A percentile compares a stretch with the other conserved stretches of the same genome.
Conservation (phyloP, 148 eudicot genomes). For the Heliamphora exappendiculata region DNA sequence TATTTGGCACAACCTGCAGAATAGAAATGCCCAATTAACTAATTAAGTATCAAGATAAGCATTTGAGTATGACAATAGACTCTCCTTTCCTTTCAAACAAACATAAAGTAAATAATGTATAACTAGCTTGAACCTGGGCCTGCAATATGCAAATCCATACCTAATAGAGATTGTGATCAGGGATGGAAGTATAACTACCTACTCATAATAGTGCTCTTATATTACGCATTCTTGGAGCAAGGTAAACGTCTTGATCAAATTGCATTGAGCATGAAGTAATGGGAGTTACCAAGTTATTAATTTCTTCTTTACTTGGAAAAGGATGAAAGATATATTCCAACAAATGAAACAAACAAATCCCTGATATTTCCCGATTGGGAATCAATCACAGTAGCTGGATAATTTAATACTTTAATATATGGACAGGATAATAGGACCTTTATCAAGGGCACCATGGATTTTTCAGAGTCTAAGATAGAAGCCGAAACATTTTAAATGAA, state of each 20-base stretch:
- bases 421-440: background rate
- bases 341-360: background rate
- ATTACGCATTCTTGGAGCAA: background rate
- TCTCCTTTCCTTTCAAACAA: background rate
- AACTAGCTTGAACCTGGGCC: background rate
- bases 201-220: background rate
- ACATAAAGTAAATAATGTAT: background rate
- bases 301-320: background rate
- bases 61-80: background rate
- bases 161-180: background rate
- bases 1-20: conserved; percentile 85
- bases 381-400: background rate
- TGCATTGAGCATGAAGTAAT: background rate
- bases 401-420: background rate
- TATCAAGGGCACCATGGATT: background rate
- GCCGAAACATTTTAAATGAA: too few relatives aligned
- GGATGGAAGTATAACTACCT: background rate
- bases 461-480: background rate
- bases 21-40: conserved; percentile 1
- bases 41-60: background rate
- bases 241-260: background rate
- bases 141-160: too few relatives aligned
- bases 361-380: background rate
- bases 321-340: background rate
- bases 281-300: background rate